Conservation (phyloP, 768 basidiomycete species). For the Boletellus sp. region DNA sequence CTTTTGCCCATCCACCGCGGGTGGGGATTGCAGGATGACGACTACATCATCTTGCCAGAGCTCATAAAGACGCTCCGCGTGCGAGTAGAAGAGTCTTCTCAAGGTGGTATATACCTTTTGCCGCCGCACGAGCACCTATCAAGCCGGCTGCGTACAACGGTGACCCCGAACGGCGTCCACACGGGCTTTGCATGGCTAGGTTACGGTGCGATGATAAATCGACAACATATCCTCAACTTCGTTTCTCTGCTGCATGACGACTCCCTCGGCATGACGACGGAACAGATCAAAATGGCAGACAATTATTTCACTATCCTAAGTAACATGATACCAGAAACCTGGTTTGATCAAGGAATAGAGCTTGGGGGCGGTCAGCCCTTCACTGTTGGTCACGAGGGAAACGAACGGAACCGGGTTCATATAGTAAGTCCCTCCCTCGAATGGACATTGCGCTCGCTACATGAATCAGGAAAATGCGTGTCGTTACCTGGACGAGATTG, state of each 20-base stretch:
- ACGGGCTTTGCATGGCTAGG: conserved; percentile 67
- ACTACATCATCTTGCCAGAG: conserved; percentile 58
- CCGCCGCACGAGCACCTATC: conserved; percentile 62
- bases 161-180: conserved; percentile 37
- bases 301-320: conserved; percentile 62
- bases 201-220: conserved; percentile 53
- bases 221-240: conserved; percentile 43
- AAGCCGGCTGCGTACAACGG: conserved; percentile 45
- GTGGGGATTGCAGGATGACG: conserved; percentile 52
- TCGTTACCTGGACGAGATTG: conserved; percentile 39
- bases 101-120: conserved; percentile 46
- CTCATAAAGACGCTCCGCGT: conserved; percentile 49
- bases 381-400: conserved; percentile 55
- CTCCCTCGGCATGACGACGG: conserved; percentile 40
- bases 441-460: neutral
- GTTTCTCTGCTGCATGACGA: conserved; percentile 40
- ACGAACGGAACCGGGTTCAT: conserved; percentile 53
- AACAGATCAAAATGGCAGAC: conserved; percentile 63
- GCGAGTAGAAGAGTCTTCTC: conserved; percentile 31
- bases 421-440: conserved; percentile 43
- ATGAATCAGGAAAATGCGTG: conserved; percentile 43
- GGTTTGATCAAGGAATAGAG: conserved; percentile 62
- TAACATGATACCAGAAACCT: conserved; percentile 54
- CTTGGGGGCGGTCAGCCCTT: conserved; percentile 60
- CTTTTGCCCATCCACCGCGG: conserved; percentile 1